These are phyloP conservation scores for Chrysopogon serrulatus DNA, from an alignment of 176 grass and related monocot genomes.

Conservation along the genomic window DNA sequence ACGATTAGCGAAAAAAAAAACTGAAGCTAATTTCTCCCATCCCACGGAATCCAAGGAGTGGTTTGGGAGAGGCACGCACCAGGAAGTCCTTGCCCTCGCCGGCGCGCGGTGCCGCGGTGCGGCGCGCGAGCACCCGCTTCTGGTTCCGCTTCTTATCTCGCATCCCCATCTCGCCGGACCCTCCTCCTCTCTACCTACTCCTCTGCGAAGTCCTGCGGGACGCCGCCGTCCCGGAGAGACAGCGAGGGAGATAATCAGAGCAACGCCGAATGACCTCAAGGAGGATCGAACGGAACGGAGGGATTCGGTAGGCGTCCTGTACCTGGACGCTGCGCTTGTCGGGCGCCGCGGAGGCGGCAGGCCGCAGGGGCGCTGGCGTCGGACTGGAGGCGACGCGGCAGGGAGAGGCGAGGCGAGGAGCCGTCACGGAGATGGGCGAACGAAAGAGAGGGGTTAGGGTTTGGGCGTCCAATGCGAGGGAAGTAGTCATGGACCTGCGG, in stretches of 20 bases:
- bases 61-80: background rate
- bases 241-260: background rate
- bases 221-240: background rate
- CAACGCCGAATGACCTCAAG: background rate
- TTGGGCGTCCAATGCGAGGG: background rate
- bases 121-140: conserved; percentile 56
- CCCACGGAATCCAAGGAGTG: background rate
- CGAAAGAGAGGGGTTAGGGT: background rate
- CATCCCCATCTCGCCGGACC: conserved; percentile 29
- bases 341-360: background rate
- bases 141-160: conserved; percentile 55
- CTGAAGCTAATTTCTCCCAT: background rate
- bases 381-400: background rate
- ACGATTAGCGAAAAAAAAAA: background rate
- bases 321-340: background rate
- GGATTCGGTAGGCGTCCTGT: background rate
- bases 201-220: background rate
- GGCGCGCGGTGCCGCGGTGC: conserved; percentile 20
- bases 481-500: background rate
- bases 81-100: conserved; percentile 48
- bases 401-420: background rate
- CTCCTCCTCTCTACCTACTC: background rate
- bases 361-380: background rate
- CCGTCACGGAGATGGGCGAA: background rate
- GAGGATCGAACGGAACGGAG: background rate